Evolutionary conservation across 2,329 filamentous ascomycete species (phyloP).

Genomic region (Byssothecium circinans): DNA sequence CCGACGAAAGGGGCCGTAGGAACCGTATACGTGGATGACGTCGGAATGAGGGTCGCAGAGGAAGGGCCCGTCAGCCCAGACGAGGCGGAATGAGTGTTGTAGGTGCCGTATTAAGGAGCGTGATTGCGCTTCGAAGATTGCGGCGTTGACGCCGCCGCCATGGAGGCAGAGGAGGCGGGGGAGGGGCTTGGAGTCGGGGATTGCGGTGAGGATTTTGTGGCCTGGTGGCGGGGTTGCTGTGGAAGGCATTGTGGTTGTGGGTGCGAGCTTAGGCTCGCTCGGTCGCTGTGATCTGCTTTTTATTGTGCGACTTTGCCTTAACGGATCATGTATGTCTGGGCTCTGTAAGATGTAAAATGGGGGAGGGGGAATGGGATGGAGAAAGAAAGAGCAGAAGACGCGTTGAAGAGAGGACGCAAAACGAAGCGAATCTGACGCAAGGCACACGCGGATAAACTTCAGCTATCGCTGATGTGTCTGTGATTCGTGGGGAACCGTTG

Average conservation of each 20-base stretch:
- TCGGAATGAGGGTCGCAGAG: conserved; percentile 63
- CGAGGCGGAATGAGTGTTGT: conserved; percentile 64
- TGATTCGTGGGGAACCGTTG: conserved; percentile 5
- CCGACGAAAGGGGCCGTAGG: conserved; percentile 65
- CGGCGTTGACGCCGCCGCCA: conserved; percentile 73
- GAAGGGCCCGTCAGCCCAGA: conserved; percentile 72
- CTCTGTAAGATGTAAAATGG: background rate
- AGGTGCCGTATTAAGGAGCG: conserved; percentile 59
- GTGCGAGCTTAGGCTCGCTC: background rate
- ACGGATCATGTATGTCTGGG: background rate
- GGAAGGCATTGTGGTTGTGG: conserved; percentile 1
- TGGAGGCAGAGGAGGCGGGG: conserved; percentile 80
- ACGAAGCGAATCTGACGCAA: background rate
- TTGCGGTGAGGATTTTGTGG: conserved; percentile 27
- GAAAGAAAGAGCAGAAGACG: background rate
- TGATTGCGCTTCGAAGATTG: conserved; percentile 69
- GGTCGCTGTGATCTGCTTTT: background rate
- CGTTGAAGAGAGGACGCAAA: background rate
- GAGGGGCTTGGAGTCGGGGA: conserved; percentile 33
- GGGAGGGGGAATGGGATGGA: background rate
- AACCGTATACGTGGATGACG: conserved; percentile 65
- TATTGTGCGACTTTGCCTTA: background rate
- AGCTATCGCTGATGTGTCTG: conserved; percentile 1
- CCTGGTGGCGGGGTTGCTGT: conserved; percentile 2
- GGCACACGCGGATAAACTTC: background rate